A percentile compares a stretch with the other conserved stretches of the same genome.
Conservation (phyloP, 139 green algal genomes). For the Trebouxia sp. region DNA sequence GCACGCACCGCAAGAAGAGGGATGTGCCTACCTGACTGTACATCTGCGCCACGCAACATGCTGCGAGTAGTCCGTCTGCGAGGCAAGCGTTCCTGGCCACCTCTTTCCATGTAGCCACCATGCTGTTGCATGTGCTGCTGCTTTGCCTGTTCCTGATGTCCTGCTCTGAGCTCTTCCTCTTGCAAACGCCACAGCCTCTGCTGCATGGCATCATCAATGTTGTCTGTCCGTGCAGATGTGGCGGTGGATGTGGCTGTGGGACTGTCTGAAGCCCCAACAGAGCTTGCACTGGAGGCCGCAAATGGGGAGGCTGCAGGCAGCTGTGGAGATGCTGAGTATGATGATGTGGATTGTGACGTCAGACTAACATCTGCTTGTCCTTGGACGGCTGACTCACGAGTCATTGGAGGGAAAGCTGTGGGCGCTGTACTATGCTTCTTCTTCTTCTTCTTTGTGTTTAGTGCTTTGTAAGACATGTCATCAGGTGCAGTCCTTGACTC, state of each 20-base stretch:
- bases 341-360: no score
- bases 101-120: slow-evolving; percentile 19
- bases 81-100: neutral
- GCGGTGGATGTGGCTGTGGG: neutral
- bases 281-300: neutral
- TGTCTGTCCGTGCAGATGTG: neutral
- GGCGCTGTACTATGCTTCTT: neutral
- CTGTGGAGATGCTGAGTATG: neutral
- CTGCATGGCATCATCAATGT: slow-evolving; percentile 9
- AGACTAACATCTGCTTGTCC: no score
- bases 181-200: neutral
- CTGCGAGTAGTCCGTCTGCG: neutral
- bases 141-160: neutral
- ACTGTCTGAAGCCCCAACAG: neutral
- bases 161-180: neutral
- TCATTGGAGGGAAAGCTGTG: neutral
- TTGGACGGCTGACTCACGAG: neutral
- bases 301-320: neutral
- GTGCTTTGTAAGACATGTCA: neutral
- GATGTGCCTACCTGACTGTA: neutral
- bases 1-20: neutral
- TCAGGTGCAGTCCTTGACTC: no score
- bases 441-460: neutral
- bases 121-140: neutral
- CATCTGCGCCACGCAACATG: neutral